Conservation (phyloP, 345 rosid genomes). For the Brassica carinata region DNA sequence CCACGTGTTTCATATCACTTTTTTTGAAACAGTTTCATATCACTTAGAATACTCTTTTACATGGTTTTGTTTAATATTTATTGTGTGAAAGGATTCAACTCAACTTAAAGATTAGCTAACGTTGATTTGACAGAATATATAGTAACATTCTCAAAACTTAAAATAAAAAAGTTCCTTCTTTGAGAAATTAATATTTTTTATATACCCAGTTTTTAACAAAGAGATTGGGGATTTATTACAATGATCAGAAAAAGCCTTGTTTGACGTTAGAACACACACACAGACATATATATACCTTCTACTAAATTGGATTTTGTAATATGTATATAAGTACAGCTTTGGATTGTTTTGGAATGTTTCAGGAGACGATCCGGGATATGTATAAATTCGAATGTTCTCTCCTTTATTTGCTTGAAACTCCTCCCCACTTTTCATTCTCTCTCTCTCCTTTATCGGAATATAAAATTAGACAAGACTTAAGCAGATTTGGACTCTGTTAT, state of each 20-base stretch:
- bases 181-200: not conserved
- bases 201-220: not conserved
- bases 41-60: not conserved
- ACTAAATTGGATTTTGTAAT: too few relatives aligned
- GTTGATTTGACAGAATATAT: not conserved
- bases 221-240: not conserved
- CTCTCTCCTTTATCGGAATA: too few relatives aligned
- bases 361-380: not conserved
- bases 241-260: not conserved
- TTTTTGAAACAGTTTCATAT: not conserved
- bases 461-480: too few relatives aligned
- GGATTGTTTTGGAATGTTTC: not conserved
- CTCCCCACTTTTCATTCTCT: too few relatives aligned
- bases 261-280: too few relatives aligned
- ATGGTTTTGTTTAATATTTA: not conserved
- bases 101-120: not conserved
- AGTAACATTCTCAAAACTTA: not conserved
- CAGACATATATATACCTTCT: not conserved
- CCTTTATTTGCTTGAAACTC: not conserved
- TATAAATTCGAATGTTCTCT: not conserved
- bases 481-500: too few relatives aligned
- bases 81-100: not conserved
- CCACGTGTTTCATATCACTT: not conserved
- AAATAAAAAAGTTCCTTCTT: not conserved
- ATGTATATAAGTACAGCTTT: not conserved